Percentiles rank a stretch among this genome's conserved stretches.
phyloP scores from a whole-genome alignment of 1,139 yeast genomes.

The Blastobotrys illinoisensis region DNA sequence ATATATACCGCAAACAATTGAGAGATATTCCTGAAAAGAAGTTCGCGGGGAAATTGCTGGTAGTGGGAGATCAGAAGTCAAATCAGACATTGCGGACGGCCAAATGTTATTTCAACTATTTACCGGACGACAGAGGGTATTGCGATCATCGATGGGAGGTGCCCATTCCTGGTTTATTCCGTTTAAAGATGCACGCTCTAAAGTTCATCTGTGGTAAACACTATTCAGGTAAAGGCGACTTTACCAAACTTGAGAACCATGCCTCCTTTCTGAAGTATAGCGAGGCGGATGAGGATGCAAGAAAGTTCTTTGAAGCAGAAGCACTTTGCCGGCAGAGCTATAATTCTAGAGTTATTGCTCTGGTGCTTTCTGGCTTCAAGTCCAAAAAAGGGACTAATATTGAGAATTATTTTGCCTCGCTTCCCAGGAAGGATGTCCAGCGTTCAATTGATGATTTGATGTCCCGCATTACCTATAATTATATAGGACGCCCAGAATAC shows the following conservation, averaged over 20 bases:
- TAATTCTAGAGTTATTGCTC: neutral
- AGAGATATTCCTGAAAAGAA: neutral
- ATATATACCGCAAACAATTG: neutral
- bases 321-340: neutral
- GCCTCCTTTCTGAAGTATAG: neutral
- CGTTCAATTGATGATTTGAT: neutral
- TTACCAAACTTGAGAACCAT: neutral
- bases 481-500: neutral
- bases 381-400: too few species aligned
- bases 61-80: neutral
- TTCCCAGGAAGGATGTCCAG: neutral
- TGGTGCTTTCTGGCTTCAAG: neutral
- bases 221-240: neutral
- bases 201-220: neutral
- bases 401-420: neutral
- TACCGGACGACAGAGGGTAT: neutral
- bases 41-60: neutral
- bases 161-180: neutral
- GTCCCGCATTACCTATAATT: neutral
- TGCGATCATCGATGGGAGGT: neutral
- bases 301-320: neutral
- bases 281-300: neutral
- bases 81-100: neutral
- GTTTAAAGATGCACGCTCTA: neutral
- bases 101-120: too few species aligned